Base-by-base conservation (phyloP, 108 stramenopile genomes). In the Pseudonitzschia multistriata region DNA sequence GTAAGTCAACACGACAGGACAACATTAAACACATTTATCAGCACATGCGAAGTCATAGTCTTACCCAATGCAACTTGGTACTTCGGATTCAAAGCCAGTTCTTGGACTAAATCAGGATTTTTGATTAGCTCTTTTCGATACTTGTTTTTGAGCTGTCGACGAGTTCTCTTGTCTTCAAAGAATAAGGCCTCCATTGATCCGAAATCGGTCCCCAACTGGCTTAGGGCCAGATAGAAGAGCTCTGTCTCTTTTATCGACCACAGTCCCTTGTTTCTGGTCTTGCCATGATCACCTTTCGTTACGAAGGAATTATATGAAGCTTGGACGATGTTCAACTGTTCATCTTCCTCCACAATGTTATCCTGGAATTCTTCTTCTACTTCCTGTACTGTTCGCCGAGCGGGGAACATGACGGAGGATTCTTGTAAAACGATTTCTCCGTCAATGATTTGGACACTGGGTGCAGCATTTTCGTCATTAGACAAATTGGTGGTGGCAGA, bases 141-240 rank as follows among this genome's bases (percentile, higher is more conserved):
- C 59, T 94, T 94, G 25, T 70, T 70, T 73, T 94, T 94, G 49
- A 94, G 72, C 59, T 88, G 86, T 60, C 77, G 79, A 5, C 89
- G 72, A 17, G 78, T 83, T 50, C 89, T 71, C 24, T 68, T 68
- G 45, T 69, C 64, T 11, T 69, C 67, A 42, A 74, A 72, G 24
- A 83, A 77, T n/a, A 77, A 74, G 31, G 74, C 82, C 62, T 87
- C 84, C 89, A 94, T 91, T 40, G 82, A 71, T 67, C 71, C 71
- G 83, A 91, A 94, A 74, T 94, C 89, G 1, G 87, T 79, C 19
- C 92, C 92, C 30, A 90, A 76, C 69, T 87, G 86, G 24, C 86
- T 74, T 29, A 94, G 79, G 17, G 87, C 88, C 17, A 74, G 27
- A 64, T 86, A 94, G 65, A 94, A 93, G 13, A 37, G 24, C 62